Conservation (phyloP, 163 green algal species). For the Volvox carteri region DNA sequence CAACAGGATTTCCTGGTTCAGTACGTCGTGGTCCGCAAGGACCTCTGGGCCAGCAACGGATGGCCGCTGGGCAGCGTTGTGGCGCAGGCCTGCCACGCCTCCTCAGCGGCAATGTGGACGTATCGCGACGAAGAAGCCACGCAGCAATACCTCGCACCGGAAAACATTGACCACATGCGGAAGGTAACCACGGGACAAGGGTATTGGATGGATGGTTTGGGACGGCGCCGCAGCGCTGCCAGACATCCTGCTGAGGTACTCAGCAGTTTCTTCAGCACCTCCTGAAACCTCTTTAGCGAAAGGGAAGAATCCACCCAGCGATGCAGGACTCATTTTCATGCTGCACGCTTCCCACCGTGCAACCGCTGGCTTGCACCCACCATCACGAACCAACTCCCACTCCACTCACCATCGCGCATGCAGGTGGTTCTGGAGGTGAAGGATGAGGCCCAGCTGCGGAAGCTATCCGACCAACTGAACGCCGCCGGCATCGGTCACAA, state of each 20-base stretch:
- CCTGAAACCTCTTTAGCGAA: too few species aligned
- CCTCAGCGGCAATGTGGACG: slow-evolving; percentile 87
- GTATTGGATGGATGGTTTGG: background rate
- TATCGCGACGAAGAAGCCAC: slow-evolving; percentile 75
- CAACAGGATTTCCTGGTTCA: slow-evolving; percentile 86
- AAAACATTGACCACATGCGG: slow-evolving; percentile 92
- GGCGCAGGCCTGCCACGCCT: slow-evolving; percentile 94
- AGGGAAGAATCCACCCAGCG: background rate
- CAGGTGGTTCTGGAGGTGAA: slow-evolving; percentile 95
- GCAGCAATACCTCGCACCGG: slow-evolving; percentile 78
- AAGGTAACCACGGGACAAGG: slow-evolving; percentile 79
- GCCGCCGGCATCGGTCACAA: slow-evolving; percentile 85
- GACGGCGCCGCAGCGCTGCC: background rate
- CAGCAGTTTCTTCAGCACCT: too few species aligned
- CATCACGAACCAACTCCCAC: too few species aligned
- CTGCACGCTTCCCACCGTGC: too few species aligned
- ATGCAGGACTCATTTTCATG: background rate
- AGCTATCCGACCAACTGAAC: slow-evolving; percentile 68
- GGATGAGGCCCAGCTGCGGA: slow-evolving; percentile 82
- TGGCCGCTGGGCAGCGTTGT: slow-evolving; percentile 95
- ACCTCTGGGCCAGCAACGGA: slow-evolving; percentile 84
- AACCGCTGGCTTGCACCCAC: too few species aligned
- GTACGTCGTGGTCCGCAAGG: slow-evolving; percentile 92
- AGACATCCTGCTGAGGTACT: too few species aligned
- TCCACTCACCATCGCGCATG: too few species aligned